Evolutionary conservation across 1,139 yeast species (phyloP).

Genomic region (Geotrichum klebahnii): DNA sequence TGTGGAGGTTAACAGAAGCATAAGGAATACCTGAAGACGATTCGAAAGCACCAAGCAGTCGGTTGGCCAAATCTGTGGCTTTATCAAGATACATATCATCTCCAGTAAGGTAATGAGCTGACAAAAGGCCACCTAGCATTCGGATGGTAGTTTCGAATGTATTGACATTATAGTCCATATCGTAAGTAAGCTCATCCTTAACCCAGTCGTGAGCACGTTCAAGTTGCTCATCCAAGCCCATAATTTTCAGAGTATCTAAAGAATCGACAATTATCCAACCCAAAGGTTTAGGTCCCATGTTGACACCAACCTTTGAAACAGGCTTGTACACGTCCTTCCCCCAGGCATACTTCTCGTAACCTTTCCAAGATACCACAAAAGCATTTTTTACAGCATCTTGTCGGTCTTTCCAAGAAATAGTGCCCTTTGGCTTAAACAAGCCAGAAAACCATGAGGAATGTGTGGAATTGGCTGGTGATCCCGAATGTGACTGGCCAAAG

Average conservation of each 20-base stretch:
- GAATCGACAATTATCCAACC: slow-evolving; percentile 96
- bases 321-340: slow-evolving; percentile 72
- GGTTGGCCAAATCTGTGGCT: slow-evolving; percentile 63
- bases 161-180: slow-evolving; percentile 71
- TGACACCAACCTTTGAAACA: slow-evolving; percentile 55
- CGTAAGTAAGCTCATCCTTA: slow-evolving; percentile 51
- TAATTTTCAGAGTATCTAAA: slow-evolving; percentile 74
- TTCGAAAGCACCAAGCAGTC: slow-evolving; percentile 61
- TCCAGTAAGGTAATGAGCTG: slow-evolving; percentile 69
- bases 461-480: background rate
- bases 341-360: slow-evolving; percentile 76
- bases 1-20: slow-evolving; percentile 66
- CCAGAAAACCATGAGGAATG: slow-evolving; percentile 4
- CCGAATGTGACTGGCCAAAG: slow-evolving; percentile 23
- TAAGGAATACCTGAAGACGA: slow-evolving; percentile 68
- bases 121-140: slow-evolving; percentile 86
- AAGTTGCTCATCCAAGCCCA: slow-evolving; percentile 70
- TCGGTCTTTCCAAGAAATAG: slow-evolving; percentile 42
- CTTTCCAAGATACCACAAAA: slow-evolving; percentile 74
- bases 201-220: slow-evolving; percentile 72
- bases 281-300: slow-evolving; percentile 77
- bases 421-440: slow-evolving; percentile 10
- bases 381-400: slow-evolving; percentile 58
- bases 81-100: slow-evolving; percentile 71
- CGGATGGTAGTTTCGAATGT: slow-evolving; percentile 91